Evolutionary conservation across 23 red algal genomes (phyloP), one percentile per base, ranked within the genome.

Genomic region (Porphyridium purpureum): DNA sequence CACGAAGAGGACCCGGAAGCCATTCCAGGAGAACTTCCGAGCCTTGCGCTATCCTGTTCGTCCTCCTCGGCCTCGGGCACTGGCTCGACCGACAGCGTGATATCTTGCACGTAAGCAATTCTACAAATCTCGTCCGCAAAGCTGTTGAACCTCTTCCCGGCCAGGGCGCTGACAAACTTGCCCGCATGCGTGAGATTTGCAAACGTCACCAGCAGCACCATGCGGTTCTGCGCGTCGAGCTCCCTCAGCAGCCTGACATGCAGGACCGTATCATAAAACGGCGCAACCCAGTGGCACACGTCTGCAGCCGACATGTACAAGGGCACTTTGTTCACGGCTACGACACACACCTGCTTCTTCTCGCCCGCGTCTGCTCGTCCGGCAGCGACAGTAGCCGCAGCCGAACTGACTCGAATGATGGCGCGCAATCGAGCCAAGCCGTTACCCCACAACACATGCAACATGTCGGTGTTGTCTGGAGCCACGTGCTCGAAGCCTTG

Each of bases 291-390:
- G 21, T 57, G 64, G 21, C 62, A 68, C 57, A 82, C 62, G 47
- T 82, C 76, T 21, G 76, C 60, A n/a, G 76, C 48, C 49, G 65
- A 71, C 76, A 82, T 82, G 3, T 71, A 57, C 20, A 64, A 64
- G 11, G 76, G 76, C 24, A 82, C 76, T 34, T 64, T 54, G 21
- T 61, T 38, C 33, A 69, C 54, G 57, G 69, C 54, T 20, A 82
- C 54, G 35, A 66, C n/a, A n/a, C n/a, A n/a, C n/a, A n/a, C n/a
- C n/a, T n/a, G n/a, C n/a, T n/a, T n/a, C n/a, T n/a, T n/a, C n/a
- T n/a, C n/a, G n/a, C n/a, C n/a, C n/a, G n/a, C n/a, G n/a, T n/a
- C n/a, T n/a, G n/a, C n/a, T n/a, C n/a, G n/a, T n/a, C n/a, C n/a
- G n/a, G n/a, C n/a, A n/a, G n/a, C n/a, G n/a, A n/a, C n/a, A n/a